A percentile compares a stretch with the other conserved stretches of the same genome.
These are phyloP conservation scores for Globomyces sp. DNA, from an alignment of 371 early-diverging fungal genomes.

Conservation along the genomic window DNA sequence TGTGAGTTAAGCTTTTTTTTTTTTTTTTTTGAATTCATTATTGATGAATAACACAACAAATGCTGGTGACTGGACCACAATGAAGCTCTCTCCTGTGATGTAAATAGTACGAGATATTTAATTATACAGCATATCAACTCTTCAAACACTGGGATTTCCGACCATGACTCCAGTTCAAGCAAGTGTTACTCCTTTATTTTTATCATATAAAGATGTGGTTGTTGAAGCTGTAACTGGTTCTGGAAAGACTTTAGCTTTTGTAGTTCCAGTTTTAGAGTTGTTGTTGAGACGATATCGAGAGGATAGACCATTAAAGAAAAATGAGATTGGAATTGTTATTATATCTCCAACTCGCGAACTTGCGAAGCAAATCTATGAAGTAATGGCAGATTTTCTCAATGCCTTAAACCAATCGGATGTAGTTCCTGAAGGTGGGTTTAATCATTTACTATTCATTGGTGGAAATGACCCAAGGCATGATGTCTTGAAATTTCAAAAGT, in stretches of 20 bases:
- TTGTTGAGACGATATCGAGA: conserved; percentile 51
- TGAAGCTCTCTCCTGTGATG: too few species aligned
- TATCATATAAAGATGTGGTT: conserved; percentile 95
- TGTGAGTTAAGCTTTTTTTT: too few species aligned
- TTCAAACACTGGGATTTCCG: conserved; percentile 54
- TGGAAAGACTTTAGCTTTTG: conserved; percentile 97
- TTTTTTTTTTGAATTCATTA: too few species aligned
- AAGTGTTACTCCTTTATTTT: conserved; percentile 81
- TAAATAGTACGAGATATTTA: too few species aligned
- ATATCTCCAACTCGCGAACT: conserved; percentile 97
- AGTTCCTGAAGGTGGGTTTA: conserved; percentile 21
- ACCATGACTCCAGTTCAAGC: conserved; percentile 89
- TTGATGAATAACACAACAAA: too few species aligned
- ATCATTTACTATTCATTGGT: conserved; percentile 66
- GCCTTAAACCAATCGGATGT: not conserved
- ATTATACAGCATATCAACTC: conserved; percentile 3
- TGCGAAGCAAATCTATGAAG: conserved; percentile 86
- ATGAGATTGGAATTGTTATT: conserved; percentile 87
- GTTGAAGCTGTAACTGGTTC: conserved; percentile 99
- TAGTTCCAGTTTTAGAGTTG: conserved; percentile 94
- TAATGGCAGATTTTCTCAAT: conserved; percentile 60
- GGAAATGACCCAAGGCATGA: conserved; percentile 69
- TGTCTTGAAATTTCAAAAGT: conserved; percentile 51
- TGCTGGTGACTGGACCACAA: too few species aligned
- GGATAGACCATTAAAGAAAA: conserved; percentile 49